Conservation (phyloP, 148 eudicot genomes). For the Amaranthus palmeri region DNA sequence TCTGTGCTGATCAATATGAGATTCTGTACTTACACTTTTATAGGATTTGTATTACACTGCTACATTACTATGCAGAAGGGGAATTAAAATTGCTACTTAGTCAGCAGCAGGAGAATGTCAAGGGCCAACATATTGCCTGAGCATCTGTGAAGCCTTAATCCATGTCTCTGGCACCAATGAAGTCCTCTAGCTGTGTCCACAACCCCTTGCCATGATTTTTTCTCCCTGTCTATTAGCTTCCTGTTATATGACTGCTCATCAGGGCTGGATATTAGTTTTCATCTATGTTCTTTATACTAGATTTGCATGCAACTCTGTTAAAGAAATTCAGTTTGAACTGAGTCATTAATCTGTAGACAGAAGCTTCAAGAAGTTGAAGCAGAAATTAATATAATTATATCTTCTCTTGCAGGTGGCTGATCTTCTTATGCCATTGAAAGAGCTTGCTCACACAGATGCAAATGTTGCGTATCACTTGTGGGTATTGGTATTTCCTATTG, state of each 20-base stretch:
- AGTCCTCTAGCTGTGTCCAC: background rate
- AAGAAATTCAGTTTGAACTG: background rate
- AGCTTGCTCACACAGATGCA: conserved; percentile 97
- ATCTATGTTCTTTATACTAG: background rate
- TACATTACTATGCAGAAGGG: no score
- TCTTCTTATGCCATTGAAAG: conserved; percentile 88
- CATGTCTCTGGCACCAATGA: background rate
- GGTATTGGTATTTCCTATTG: conserved; percentile 98
- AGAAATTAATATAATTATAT: background rate
- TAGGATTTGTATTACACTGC: no score
- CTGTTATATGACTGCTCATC: background rate
- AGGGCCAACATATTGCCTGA: background rate
- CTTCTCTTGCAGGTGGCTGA: conserved; percentile 69
- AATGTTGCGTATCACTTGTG: conserved; percentile 99
- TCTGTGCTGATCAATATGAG: background rate
- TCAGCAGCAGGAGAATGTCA: background rate
- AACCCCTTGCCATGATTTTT: background rate
- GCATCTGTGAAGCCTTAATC: background rate
- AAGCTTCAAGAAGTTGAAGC: background rate
- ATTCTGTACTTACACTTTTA: background rate
- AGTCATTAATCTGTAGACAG: background rate
- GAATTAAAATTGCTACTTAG: no score
- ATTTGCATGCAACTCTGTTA: background rate
- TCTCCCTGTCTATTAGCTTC: background rate
- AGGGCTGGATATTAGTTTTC: background rate